phyloP scores from a whole-genome alignment of 2,329 filamentous ascomycete species.

The Pseudogymnoascus sp. region DNA sequence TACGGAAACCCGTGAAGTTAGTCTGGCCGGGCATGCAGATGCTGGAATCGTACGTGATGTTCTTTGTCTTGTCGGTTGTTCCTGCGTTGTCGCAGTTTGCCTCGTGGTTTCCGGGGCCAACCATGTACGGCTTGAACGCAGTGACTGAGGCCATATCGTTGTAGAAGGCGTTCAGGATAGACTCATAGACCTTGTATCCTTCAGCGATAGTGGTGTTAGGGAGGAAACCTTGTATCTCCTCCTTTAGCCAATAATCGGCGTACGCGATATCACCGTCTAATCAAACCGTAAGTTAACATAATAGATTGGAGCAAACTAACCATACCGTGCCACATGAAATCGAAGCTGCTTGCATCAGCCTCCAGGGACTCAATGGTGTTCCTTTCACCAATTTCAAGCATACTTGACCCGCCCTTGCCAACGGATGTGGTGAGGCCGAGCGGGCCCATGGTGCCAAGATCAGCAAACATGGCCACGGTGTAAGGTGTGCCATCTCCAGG shows the following conservation, averaged over 20 bases:
- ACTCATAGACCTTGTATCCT: conserved; percentile 45
- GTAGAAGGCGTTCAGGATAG: conserved; percentile 52
- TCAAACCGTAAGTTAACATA: not conserved
- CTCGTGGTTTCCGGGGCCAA: conserved; percentile 53
- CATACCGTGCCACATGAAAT: conserved; percentile 18
- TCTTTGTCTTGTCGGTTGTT: conserved; percentile 31
- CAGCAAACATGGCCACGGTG: conserved; percentile 17
- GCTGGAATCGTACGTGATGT: conserved; percentile 33
- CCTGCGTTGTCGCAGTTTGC: conserved; percentile 37
- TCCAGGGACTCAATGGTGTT: conserved; percentile 16
- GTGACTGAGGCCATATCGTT: conserved; percentile 46
- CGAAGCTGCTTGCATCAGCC: conserved; percentile 5
- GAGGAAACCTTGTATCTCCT: conserved; percentile 23
- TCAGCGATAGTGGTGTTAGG: conserved; percentile 39
- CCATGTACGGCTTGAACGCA: conserved; percentile 49
- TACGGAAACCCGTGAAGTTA: conserved; percentile 53
- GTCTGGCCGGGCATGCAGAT: conserved; percentile 44
- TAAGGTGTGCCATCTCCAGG: conserved; percentile 20
- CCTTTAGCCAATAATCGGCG: conserved; percentile 46
- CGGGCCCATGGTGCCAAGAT: conserved; percentile 16
- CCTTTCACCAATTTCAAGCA: conserved; percentile 12
- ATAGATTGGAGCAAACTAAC: not conserved
- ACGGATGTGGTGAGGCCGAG: conserved; percentile 15
- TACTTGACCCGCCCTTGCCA: not conserved
- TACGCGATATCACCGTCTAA: conserved; percentile 42